Evolutionary conservation across 2,329 filamentous ascomycete genomes (phyloP).

Genomic region (Xylariaceae sp.): DNA sequence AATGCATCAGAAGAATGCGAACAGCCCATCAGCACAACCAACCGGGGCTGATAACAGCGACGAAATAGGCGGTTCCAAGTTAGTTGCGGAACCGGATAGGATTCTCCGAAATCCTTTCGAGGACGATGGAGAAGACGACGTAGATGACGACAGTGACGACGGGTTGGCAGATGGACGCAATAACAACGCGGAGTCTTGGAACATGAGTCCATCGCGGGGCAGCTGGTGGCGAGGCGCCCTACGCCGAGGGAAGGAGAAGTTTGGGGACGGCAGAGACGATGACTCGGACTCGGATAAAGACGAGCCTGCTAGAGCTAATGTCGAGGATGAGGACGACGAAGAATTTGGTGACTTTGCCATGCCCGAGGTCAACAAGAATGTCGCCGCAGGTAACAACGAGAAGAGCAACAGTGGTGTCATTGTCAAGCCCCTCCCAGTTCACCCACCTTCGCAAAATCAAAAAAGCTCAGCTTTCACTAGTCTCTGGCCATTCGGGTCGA

Average conservation of each 20-base stretch:
- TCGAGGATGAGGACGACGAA: slow-evolving; percentile 45
- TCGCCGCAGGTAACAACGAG: slow-evolving; percentile 12
- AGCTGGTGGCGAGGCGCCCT: slow-evolving; percentile 55
- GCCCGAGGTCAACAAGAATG: slow-evolving; percentile 53
- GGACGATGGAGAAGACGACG: slow-evolving; percentile 55
- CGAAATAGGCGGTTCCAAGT: slow-evolving; percentile 38
- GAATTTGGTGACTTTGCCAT: slow-evolving; percentile 72
- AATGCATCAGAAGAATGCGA: slow-evolving; percentile 68
- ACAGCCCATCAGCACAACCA: slow-evolving; percentile 44
- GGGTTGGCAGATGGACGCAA: slow-evolving; percentile 41
- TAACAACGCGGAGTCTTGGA: slow-evolving; percentile 40
- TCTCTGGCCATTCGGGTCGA: slow-evolving; percentile 57
- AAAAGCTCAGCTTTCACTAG: slow-evolving; percentile 50
- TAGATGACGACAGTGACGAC: slow-evolving; percentile 50
- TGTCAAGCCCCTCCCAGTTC: slow-evolving; percentile 57
- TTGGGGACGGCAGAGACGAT: slow-evolving; percentile 47
- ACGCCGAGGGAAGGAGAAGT: slow-evolving; percentile 36
- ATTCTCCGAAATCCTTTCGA: slow-evolving; percentile 41
- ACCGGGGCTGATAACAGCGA: slow-evolving; percentile 45
- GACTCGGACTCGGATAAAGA: slow-evolving; percentile 49
- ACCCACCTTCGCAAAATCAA: slow-evolving; percentile 47
- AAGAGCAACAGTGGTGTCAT: slow-evolving; percentile 42
- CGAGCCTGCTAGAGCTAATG: slow-evolving; percentile 21
- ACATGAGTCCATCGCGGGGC: slow-evolving; percentile 39
- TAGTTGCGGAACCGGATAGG: slow-evolving; percentile 23